A percentile compares a stretch with the other conserved stretches of the same genome.
Conservation (phyloP, 306 rosid genomes). For the Prunus dulcis region DNA sequence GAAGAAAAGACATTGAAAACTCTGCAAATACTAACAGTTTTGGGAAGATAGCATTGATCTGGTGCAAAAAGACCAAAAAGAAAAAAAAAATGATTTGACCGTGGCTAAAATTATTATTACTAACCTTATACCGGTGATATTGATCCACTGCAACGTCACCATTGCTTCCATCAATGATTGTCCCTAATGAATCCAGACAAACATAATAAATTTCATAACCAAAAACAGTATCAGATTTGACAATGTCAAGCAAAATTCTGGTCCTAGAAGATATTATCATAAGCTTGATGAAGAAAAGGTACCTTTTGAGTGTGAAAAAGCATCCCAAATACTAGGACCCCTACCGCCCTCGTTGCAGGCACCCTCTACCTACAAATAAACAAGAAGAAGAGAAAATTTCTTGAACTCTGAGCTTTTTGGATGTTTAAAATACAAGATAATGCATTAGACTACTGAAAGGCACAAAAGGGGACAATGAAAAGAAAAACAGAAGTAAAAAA, state of each 20-base stretch:
- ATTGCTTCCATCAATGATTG: conserved; percentile 66
- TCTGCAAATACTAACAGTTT: background rate
- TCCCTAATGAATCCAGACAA: conserved; percentile 47
- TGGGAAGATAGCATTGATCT: background rate
- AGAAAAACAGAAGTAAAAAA: no score
- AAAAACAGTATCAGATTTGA: background rate
- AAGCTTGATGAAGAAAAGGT: conserved; percentile 1
- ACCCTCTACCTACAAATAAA: conserved; percentile 75
- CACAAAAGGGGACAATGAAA: background rate
- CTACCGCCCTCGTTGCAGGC: conserved; percentile 71
- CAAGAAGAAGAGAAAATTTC: conserved; percentile 19
- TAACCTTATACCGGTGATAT: conserved; percentile 80
- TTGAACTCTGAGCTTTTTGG: background rate
- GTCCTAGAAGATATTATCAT: conserved; percentile 1
- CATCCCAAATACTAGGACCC: conserved; percentile 92
- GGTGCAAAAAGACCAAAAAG: conserved; percentile 1
- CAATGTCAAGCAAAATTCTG: background rate
- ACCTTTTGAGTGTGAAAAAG: conserved; percentile 74
- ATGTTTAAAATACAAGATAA: background rate
- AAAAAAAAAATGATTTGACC: background rate
- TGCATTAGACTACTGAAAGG: background rate
- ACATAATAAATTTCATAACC: conserved; percentile 16
- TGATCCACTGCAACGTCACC: conserved; percentile 92
- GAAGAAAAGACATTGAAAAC: background rate
- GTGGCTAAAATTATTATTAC: conserved; percentile 16